A percentile compares a stretch with the other conserved stretches of the same genome.
Conservation (phyloP, 305 asterid species). For the Fraxinus paxiana region DNA sequence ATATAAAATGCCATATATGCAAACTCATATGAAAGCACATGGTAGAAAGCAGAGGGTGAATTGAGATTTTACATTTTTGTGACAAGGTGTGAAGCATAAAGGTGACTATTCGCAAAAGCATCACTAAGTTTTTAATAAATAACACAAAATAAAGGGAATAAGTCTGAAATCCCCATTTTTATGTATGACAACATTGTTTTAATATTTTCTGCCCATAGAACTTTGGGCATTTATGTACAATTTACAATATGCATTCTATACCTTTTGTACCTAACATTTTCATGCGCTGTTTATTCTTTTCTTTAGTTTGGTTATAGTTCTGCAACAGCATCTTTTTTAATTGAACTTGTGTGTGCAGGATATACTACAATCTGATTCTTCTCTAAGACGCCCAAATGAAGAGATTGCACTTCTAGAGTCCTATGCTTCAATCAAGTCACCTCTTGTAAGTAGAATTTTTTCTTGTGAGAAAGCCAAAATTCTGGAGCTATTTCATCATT, state of each 20-base stretch:
- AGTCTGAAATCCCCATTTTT: neutral
- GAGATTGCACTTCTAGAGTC: slow-evolving; percentile 67
- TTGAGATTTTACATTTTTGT: neutral
- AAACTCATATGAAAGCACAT: neutral
- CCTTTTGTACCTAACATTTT: neutral
- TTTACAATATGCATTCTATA: neutral
- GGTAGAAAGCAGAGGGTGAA: neutral
- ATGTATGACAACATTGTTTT: neutral
- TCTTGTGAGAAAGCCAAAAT: neutral
- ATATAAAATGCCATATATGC: neutral
- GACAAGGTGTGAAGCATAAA: neutral
- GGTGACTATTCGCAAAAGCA: neutral
- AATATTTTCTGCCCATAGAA: neutral
- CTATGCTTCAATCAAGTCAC: slow-evolving; percentile 65
- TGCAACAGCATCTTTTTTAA: neutral
- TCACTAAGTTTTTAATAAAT: neutral
- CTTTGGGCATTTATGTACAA: neutral
- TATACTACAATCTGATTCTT: slow-evolving; percentile 63
- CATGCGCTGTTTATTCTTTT: neutral
- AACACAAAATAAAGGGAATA: neutral
- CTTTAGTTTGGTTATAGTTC: neutral
- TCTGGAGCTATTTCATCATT: neutral
- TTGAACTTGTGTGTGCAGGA: slow-evolving; percentile 49
- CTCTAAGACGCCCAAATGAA: slow-evolving; percentile 61
- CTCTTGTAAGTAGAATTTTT: slow-evolving; percentile 60